Evolutionary conservation across 257 asterid genomes (phyloP).

Genomic region (Voacanga thouarsii): DNA sequence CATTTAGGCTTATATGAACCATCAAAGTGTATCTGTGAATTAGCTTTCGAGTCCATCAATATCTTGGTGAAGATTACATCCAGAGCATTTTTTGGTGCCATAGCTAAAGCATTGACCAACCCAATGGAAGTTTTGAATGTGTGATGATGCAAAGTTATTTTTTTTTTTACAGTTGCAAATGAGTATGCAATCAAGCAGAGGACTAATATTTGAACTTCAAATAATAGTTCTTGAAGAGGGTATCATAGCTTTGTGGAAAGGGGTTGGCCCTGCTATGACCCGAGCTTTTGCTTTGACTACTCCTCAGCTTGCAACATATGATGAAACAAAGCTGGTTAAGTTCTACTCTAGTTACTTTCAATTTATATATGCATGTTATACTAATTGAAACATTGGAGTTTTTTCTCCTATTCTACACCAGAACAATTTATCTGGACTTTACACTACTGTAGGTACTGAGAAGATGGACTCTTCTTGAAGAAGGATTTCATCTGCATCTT

Average conservation of each 20-base stretch:
- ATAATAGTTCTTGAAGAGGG: slow-evolving; percentile 83
- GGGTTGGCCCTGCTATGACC: slow-evolving; percentile 92
- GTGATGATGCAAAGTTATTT: slow-evolving; percentile 18
- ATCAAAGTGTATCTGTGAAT: slow-evolving; percentile 82
- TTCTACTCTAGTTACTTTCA: slow-evolving; percentile 22
- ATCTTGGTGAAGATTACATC: slow-evolving; percentile 94
- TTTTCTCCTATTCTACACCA: not conserved
- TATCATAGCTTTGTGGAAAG: slow-evolving; percentile 83
- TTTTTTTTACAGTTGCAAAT: slow-evolving; percentile 63
- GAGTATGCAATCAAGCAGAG: slow-evolving; percentile 42
- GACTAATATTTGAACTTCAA: slow-evolving; percentile 55
- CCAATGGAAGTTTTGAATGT: slow-evolving; percentile 94
- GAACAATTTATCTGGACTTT: slow-evolving; percentile 8
- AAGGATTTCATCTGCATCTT: slow-evolving; percentile 89
- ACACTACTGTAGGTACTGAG: slow-evolving; percentile 54
- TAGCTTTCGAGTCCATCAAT: slow-evolving; percentile 99
- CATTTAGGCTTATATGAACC: slow-evolving; percentile 99
- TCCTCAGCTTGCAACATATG: slow-evolving; percentile 85
- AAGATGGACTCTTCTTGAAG: slow-evolving; percentile 80
- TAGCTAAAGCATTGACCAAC: slow-evolving; percentile 90
- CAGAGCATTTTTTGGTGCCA: slow-evolving; percentile 95
- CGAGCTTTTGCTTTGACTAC: slow-evolving; percentile 94
- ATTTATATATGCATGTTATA: slow-evolving; percentile 4
- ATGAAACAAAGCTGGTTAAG: slow-evolving; percentile 82
- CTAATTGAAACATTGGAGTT: not conserved